These are phyloP conservation scores for Monilinia laxa DNA, from an alignment of 2,329 filamentous ascomycete genomes.

Conservation along the genomic window DNA sequence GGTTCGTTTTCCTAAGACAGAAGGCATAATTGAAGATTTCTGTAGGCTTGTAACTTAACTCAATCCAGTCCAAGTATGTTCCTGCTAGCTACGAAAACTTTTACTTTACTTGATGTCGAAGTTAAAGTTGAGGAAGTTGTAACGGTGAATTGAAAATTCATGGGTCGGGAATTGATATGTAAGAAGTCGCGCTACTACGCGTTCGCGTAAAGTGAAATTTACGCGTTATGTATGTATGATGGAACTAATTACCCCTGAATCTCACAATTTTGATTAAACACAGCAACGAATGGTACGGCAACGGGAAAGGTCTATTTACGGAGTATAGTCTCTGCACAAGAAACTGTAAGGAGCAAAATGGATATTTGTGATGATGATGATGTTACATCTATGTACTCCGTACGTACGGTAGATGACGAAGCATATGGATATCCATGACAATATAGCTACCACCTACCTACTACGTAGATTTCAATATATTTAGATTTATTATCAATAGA, in stretches of 20 bases:
- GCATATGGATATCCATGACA: background rate
- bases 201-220: conserved; percentile 19
- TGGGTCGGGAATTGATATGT: conserved; percentile 2
- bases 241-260: background rate
- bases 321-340: background rate
- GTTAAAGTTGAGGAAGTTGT: conserved; percentile 13
- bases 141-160: conserved; percentile 8
- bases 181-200: conserved; percentile 8
- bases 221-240: background rate
- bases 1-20: conserved; percentile 50
- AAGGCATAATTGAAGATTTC: conserved; percentile 38
- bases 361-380: background rate
- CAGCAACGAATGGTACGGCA: conserved; percentile 5
- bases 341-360: background rate
- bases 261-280: background rate
- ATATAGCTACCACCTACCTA: too few species aligned
- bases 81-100: conserved; percentile 22
- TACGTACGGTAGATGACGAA: background rate
- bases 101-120: background rate
- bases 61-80: conserved; percentile 21
- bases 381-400: conserved; percentile 6
- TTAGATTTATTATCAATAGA: background rate
- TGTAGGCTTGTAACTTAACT: background rate
- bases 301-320: background rate
- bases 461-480: too few species aligned